Conservation (phyloP, 208 protist species). For the Acanthamoeba polyphaga region DNA sequence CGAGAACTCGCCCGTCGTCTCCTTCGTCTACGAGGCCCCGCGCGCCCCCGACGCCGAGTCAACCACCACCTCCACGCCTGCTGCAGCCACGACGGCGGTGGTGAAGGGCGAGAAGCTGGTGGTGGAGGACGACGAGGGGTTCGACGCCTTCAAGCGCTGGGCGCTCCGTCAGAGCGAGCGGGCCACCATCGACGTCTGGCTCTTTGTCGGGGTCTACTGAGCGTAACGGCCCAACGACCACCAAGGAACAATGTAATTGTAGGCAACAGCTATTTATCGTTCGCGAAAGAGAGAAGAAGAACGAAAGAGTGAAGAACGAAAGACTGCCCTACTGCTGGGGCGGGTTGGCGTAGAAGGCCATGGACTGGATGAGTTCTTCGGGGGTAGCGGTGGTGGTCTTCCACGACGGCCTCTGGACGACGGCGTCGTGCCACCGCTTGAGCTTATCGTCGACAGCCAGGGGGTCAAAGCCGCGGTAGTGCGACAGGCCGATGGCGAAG, state of each 20-base stretch:
- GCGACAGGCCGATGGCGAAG: neutral
- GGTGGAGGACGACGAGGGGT: constrained; percentile 6
- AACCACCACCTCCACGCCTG: neutral
- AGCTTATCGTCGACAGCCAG: constrained; percentile 5
- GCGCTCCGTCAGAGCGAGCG: neutral
- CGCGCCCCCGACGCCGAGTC: neutral
- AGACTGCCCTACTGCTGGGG: neutral
- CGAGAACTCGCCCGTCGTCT: neutral
- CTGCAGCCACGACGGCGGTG: too few species aligned
- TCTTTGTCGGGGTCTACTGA: constrained; percentile 6
- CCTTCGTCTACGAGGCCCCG: constrained; percentile 14
- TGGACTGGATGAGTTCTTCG: neutral
- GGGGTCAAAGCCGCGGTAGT: constrained; percentile 9
- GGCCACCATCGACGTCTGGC: neutral
- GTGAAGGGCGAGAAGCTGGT: neutral
- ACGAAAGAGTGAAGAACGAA: too few species aligned
- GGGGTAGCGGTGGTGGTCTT: neutral
- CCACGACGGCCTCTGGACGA: neutral
- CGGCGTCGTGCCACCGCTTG: neutral
- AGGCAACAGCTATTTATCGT: too few species aligned
- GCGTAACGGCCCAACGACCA: too few species aligned
- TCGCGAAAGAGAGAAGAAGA: too few species aligned
- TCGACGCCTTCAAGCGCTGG: constrained; percentile 2
- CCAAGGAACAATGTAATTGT: too few species aligned
- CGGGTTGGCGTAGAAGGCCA: constrained; percentile 2